Conservation (phyloP, 2,329 filamentous ascomycete species). For the Microsporum ferrugineum region DNA sequence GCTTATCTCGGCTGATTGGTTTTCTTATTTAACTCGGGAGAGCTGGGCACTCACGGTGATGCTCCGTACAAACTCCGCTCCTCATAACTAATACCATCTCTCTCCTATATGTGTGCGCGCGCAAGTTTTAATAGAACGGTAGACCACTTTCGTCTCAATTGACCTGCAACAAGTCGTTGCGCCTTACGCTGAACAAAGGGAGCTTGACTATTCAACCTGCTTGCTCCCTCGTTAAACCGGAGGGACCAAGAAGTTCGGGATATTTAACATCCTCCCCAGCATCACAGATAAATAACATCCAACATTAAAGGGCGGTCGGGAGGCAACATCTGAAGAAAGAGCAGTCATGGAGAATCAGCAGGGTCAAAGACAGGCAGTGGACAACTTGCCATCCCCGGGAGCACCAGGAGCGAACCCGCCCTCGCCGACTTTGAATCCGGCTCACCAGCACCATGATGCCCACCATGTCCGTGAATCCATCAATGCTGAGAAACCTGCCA, state of each 20-base stretch:
- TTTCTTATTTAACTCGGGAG: constrained; percentile 1
- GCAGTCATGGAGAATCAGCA: not conserved
- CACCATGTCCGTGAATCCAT: not conserved
- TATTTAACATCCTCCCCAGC: not conserved
- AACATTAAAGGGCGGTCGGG: not conserved
- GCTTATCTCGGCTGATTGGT: not conserved
- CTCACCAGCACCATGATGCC: constrained; percentile 9
- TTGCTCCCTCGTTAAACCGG: not conserved
- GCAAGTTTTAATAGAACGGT: not conserved
- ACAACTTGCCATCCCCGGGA: not conserved
- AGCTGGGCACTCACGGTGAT: not conserved
- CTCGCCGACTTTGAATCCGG: constrained; percentile 5
- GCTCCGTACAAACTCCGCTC: not conserved
- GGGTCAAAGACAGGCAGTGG: not conserved
- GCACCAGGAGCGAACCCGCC: not conserved
- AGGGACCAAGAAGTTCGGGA: not conserved
- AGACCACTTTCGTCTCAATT: not conserved
- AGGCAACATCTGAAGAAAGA: not conserved
- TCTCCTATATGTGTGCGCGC: not conserved
- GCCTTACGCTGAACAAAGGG: not conserved
- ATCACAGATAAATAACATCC: not conserved
- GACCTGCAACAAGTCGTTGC: not conserved
- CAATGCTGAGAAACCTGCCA: not conserved
- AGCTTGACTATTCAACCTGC: not conserved
- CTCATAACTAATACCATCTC: not conserved